Percentiles rank a stretch among this genome's conserved stretches.
These are phyloP conservation scores for Gossypium davidsonii DNA, from an alignment of 441 rosid species.

Conservation along the genomic window DNA sequence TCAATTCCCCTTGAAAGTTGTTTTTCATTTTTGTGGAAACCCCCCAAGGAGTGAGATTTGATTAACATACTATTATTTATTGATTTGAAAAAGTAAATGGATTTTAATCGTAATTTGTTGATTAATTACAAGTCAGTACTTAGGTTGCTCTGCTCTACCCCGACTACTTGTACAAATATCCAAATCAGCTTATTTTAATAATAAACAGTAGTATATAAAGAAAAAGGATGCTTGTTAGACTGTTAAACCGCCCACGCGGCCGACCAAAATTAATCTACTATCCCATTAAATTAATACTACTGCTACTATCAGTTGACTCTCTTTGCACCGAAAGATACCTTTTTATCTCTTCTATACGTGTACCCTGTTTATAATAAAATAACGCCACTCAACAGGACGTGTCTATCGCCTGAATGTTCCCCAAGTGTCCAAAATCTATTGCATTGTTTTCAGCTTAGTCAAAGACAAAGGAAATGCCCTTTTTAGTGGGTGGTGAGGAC, in stretches of 20 bases:
- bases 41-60: too few relatives aligned
- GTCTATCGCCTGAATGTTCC: background rate
- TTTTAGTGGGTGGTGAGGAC: background rate
- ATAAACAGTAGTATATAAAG: background rate
- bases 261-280: background rate
- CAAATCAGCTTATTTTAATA: background rate
- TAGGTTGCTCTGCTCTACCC: too few relatives aligned
- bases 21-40: too few relatives aligned
- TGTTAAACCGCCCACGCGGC: background rate
- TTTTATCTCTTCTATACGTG: background rate
- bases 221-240: background rate
- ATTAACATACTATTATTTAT: too few relatives aligned
- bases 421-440: background rate
- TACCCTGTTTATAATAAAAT: background rate
- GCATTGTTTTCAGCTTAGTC: background rate
- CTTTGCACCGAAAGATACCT: constrained; percentile 5
- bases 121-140: too few relatives aligned
- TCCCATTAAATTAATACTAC: background rate
- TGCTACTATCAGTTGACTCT: background rate
- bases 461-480: background rate
- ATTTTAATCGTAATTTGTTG: too few relatives aligned
- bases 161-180: background rate
- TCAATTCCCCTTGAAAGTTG: too few relatives aligned
- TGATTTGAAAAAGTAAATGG: too few relatives aligned
- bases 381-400: background rate